phyloP scores from a whole-genome alignment of 495 filamentous ascomycete species.

The Parachaetomium inaequale region DNA sequence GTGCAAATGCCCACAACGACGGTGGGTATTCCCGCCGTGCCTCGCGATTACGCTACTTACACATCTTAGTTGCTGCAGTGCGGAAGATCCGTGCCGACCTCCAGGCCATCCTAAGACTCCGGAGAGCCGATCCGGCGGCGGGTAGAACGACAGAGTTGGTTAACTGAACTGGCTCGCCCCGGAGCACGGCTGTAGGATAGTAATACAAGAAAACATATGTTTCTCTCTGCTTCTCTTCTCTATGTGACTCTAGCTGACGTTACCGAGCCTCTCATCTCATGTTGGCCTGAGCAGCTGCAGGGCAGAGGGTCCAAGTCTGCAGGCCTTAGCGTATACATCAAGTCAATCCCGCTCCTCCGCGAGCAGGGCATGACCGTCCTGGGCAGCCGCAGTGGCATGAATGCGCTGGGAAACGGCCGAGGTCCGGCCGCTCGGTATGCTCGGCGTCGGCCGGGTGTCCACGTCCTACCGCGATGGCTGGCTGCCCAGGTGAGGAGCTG shows the following conservation, averaged over 20 bases:
- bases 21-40: constrained; percentile 7
- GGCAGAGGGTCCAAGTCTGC: constrained; percentile 2
- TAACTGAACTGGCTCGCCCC: constrained; percentile 5
- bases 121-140: constrained; percentile 10
- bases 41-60: constrained; percentile 4
- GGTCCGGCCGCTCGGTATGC: constrained; percentile 1
- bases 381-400: neutral
- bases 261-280: neutral
- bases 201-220: constrained; percentile 12
- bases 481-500: neutral
- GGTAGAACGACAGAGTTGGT: neutral
- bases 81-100: constrained; percentile 11
- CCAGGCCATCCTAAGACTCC: neutral
- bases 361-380: neutral
- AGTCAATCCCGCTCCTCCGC: constrained; percentile 1
- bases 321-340: constrained; percentile 1
- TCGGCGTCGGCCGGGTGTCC: neutral
- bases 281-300: neutral
- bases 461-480: neutral
- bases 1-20: constrained; percentile 11
- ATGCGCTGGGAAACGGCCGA: constrained; percentile 1
- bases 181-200: constrained; percentile 17
- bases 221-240: constrained; percentile 3
- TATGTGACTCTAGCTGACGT: neutral
- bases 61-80: constrained; percentile 8